Evolutionary conservation across 169 alveolate genomes (phyloP), one percentile per base, ranked within the genome.

Genomic region (Toxoplasma gondii): DNA sequence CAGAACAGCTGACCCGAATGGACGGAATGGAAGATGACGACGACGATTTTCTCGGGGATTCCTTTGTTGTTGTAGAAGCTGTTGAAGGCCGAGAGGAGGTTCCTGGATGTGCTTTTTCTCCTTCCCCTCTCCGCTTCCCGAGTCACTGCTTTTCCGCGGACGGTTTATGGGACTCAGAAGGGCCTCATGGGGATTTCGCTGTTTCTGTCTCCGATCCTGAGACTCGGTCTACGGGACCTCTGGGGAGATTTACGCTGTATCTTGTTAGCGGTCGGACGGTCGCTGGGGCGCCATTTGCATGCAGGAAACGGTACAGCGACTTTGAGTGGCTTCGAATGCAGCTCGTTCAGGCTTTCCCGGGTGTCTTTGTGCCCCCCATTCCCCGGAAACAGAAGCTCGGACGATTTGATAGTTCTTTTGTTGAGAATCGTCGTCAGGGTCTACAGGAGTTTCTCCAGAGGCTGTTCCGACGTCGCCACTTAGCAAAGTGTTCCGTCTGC

Each of bases 351-450:
- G 92, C 95, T 43, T 96, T 95, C 84, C 91, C 95, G 81, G 95
- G 97, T 53, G 96, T 96, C 49, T 96, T 95, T 39, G 87, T 97
- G 38, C 98, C 98, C 43, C 98, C 98, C 29, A 58, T 97, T 29
- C 97, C 96, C 44, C 94, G 95, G 94, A 96, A 96, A 93, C 96
- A 96, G 69, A 95, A 95, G 88, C 95, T 96, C 39, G 83, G 54
- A 34, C 92, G 98, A 74, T 96, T 96, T 39, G 96, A 96, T 87
- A 93, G 92, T 27, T 95, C 87, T 36, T 92, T 95, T 78, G 95
- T 93, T 17, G 97, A 88, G 53, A 94, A 93, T 74, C 92, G 98
- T 45, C 92, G 96, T 83, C 97, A 97, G 53, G 90, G 93, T 70
- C 91, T 97, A 44, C 96, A 96, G 87, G 96, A 96, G 53, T 97